Evolutionary conservation across 2,329 filamentous ascomycete species (phyloP).

Genomic region (Cytospora piceicola): DNA sequence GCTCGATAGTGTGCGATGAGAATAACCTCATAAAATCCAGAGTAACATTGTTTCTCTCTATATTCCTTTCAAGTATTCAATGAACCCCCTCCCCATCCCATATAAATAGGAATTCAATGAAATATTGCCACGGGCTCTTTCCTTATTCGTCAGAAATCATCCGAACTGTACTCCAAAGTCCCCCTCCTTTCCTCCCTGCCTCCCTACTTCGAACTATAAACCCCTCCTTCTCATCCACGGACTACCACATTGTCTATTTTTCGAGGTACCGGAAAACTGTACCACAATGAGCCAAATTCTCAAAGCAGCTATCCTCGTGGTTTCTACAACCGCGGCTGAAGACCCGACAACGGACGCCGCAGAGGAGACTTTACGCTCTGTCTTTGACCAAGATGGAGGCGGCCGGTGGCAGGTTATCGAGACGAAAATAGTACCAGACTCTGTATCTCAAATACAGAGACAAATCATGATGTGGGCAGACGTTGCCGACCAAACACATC

Average conservation of each 20-base stretch:
- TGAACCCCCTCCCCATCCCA: neutral
- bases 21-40: neutral
- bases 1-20: neutral
- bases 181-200: neutral
- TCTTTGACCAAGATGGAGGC: conserved; percentile 68
- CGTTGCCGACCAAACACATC: conserved; percentile 61
- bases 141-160: neutral
- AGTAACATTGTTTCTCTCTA: too few relatives aligned
- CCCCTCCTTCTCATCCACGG: neutral
- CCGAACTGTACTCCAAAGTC: neutral
- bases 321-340: conserved; percentile 86
- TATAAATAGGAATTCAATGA: neutral
- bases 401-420: conserved; percentile 73
- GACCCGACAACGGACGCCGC: conserved; percentile 81
- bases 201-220: neutral
- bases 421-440: conserved; percentile 79
- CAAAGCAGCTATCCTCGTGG: conserved; percentile 77
- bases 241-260: neutral
- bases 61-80: neutral
- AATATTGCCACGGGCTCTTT: neutral
- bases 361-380: conserved; percentile 65
- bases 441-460: conserved; percentile 72
- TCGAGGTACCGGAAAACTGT: neutral
- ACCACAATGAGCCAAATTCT: conserved; percentile 46
- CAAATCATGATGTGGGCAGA: conserved; percentile 77